Percentiles rank a stretch among this genome's conserved stretches.
phyloP scores from a whole-genome alignment of 352 stramenopile species.

The Phytophthora sp. region DNA sequence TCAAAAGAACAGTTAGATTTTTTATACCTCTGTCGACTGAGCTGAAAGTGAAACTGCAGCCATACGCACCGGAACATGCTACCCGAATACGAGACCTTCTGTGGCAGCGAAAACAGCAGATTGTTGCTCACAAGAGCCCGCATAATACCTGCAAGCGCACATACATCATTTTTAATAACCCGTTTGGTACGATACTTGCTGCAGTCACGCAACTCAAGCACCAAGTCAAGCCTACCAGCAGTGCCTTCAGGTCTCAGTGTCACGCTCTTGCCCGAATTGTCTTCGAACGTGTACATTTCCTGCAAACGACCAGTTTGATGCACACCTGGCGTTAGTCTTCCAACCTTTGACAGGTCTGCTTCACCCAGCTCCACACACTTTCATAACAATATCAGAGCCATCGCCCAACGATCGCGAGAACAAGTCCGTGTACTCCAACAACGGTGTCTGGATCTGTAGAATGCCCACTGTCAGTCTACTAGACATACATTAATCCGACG shows the following conservation, averaged over 20 bases:
- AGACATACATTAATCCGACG: not conserved
- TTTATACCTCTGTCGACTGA: not conserved
- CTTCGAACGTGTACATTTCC: slow-evolving; percentile 91
- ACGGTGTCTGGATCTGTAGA: slow-evolving; percentile 76
- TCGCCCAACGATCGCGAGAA: slow-evolving; percentile 83
- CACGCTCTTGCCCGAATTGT: slow-evolving; percentile 89
- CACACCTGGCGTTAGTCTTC: not conserved
- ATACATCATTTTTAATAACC: no score
- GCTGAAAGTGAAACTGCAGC: not conserved
- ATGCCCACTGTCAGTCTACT: not conserved
- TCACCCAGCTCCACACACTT: slow-evolving; percentile 43
- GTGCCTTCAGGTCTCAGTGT: slow-evolving; percentile 87
- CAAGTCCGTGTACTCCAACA: slow-evolving; percentile 89
- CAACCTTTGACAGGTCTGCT: not conserved
- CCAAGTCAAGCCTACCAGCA: slow-evolving; percentile 46
- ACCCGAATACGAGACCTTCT: slow-evolving; percentile 85
- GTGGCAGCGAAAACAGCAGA: slow-evolving; percentile 68
- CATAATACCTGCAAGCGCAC: slow-evolving; percentile 59
- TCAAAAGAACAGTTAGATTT: not conserved
- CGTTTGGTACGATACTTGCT: not conserved
- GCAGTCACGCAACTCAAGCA: not conserved
- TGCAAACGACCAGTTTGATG: slow-evolving; percentile 28
- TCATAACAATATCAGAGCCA: slow-evolving; percentile 90
- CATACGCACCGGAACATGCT: slow-evolving; percentile 86
- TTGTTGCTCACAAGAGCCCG: slow-evolving; percentile 83